Base-by-base conservation (phyloP, 169 alveolate species). In the Plasmodium gonderi region DNA sequence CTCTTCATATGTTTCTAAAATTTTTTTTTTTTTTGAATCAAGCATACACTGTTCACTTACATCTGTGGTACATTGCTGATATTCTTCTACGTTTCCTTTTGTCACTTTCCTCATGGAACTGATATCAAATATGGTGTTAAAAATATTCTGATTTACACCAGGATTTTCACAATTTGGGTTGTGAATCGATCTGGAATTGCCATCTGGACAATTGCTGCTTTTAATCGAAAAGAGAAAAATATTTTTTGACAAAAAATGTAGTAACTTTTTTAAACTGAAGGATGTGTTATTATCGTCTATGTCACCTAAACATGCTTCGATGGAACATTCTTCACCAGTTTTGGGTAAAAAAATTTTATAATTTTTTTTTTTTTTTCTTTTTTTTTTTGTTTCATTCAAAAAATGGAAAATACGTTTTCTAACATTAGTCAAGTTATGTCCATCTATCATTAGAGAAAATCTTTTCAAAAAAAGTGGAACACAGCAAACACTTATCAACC, bases 81-180 rank as follows among this genome's bases (percentile, higher is more conserved):
- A 1, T 3, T 45, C n/a, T 29, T 26, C 74, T n/a, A n/a, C n/a
- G n/a, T n/a, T n/a, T n/a, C n/a, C n/a, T n/a, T n/a, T n/a, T n/a
- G 40, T 47, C 14, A 54, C 14, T 38, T 29, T 49, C 69, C 23
- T 36, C 80, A 33, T 3, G 36, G 29, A 17, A 12, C n/a, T n/a
- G 26, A 23, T 81, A 12, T 49, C 91, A 67, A 81, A 81, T 42
- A 65, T 26, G n/a, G 81, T 81, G 23, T 81, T 81, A 81, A 81
- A 81, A 40, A 81, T 31, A 31, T 33, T 75, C n/a, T 20, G 69
- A 17, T 31, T 29, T 3, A 20, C 69, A 23, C 23, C 67, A 36
- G 9, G 8, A 45, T 31, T 29, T 65, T 11, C 17, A 0, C 47
- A 11, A 79, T 26, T 17, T 7, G 51, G 7, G 60, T 29, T 23